Base-by-base conservation (phyloP, 2,329 filamentous ascomycete genomes). In the Whalleya microplaca region DNA sequence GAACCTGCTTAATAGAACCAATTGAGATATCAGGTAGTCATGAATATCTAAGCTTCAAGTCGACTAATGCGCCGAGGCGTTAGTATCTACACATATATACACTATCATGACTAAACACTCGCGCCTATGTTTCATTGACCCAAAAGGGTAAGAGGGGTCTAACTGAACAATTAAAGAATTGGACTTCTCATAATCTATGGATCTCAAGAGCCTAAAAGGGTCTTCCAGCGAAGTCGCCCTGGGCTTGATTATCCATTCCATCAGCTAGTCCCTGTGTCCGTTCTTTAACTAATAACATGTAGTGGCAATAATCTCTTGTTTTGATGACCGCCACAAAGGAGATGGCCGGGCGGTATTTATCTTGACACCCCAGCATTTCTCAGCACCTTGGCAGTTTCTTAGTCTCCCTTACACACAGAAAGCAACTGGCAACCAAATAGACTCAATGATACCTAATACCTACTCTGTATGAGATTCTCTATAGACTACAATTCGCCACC, bases 101-200 rank as follows among this genome's bases (percentile, higher is more conserved):
- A 40, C 44, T 32, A 14, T 45, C 44, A 21, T 12, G 45, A 6
- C 44, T 16, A 41, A 49, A 46, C 21, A 49, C n/a, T n/a, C n/a
- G n/a, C n/a, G n/a, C n/a, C 41, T 45, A 51, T 50, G 16, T 44
- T 16, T 23, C 37, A 41, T 50, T 57, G 59, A 21, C 61, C 47
- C 32, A 50, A 61, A 61, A 48, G 41, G 41, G 61, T 52, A 63
- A 47, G 58, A 59, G 58, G 58, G 58, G 56, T 48, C 53, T 8
- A 16, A 42, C 43, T 46, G 14, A 21, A 53, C 16, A n/a, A 40
- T 41, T 12, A 16, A 37, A 37, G 3, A 37, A 2, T 29, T 46
- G 29, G 32, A 7, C 19, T 19, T 20, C 5, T 29, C 21, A 16
- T 37, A 14, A 37, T 14, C 32, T 37, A 37, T 12, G 32, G 16